Evolutionary conservation across 768 basidiomycete species (phyloP).

Genomic region (Collybiopsis luxurians): DNA sequence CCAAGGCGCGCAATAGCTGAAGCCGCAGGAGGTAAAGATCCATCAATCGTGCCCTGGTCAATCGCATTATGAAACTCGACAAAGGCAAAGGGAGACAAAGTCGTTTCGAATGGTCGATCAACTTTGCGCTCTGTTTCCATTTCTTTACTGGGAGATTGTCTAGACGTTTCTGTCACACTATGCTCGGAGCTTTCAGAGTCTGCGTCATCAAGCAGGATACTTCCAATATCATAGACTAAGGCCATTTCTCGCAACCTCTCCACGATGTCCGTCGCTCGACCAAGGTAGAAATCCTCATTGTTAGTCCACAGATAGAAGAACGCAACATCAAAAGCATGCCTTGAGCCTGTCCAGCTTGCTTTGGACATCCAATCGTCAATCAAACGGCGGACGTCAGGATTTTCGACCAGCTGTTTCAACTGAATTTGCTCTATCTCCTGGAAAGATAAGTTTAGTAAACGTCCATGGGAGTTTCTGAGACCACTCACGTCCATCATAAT

Average conservation of each 20-base stretch:
- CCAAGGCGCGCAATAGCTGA: neutral
- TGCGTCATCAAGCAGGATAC: too few relatives aligned
- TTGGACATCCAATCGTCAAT: neutral
- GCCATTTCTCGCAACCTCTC: neutral
- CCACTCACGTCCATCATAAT: too few relatives aligned
- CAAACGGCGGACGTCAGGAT: neutral
- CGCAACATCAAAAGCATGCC: neutral
- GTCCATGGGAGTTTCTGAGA: neutral
- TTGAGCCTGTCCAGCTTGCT: neutral
- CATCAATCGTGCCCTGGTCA: neutral
- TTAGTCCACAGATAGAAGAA: neutral
- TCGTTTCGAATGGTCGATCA: neutral
- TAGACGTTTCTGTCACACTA: too few relatives aligned
- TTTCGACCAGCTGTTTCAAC: neutral
- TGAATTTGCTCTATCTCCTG: neutral
- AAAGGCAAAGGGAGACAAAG: neutral
- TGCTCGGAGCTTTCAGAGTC: too few relatives aligned
- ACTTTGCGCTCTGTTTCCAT: too few relatives aligned
- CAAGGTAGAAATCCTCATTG: neutral
- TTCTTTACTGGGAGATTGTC: too few relatives aligned
- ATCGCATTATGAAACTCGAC: neutral
- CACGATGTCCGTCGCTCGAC: neutral
- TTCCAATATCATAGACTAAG: neutral
- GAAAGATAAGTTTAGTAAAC: neutral
- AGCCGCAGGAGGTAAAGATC: too few relatives aligned